Percentiles rank a stretch among this genome's conserved stretches.
These are phyloP conservation scores for Beta lomatogona DNA, from an alignment of 179 eudicot genomes.

Conservation along the genomic window DNA sequence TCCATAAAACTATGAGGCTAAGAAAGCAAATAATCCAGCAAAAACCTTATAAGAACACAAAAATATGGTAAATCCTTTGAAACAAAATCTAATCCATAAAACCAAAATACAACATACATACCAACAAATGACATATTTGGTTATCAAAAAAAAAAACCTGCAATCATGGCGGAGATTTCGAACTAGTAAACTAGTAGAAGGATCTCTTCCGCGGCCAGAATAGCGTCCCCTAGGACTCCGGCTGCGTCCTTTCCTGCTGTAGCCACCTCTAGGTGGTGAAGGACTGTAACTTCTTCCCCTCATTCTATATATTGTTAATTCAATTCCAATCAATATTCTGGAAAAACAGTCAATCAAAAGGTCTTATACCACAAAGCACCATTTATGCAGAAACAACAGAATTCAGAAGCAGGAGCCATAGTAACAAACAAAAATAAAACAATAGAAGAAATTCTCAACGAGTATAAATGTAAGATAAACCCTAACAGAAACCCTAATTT, in stretches of 20 bases:
- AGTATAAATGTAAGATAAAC: not conserved
- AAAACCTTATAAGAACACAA: too few relatives aligned
- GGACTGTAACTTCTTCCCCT: constrained; percentile 91
- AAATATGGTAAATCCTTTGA: too few relatives aligned
- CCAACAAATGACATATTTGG: not conserved
- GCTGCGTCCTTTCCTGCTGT: constrained; percentile 64
- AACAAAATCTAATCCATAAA: not conserved
- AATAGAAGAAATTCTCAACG: too few relatives aligned
- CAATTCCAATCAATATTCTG: too few relatives aligned
- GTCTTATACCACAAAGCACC: not conserved
- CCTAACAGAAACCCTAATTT: not conserved
- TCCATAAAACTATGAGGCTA: too few relatives aligned
- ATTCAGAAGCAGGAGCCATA: not conserved
- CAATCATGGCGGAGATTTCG: constrained; percentile 88
- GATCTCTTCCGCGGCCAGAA: constrained; percentile 62
- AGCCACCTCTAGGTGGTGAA: constrained; percentile 75
- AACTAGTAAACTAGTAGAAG: constrained; percentile 83
- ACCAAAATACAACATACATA: not conserved
- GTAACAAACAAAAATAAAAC: too few relatives aligned
- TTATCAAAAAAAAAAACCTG: constrained; percentile 45
- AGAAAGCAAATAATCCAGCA: too few relatives aligned
- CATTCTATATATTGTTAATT: constrained; percentile 30
- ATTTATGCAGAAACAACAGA: not conserved
- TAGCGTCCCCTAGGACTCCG: constrained; percentile 79
- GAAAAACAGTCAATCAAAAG: too few relatives aligned